Evolutionary conservation across 495 filamentous ascomycete species (phyloP), one percentile per base, ranked within the genome.

Genomic region (Saxophila tyrrhenica): DNA sequence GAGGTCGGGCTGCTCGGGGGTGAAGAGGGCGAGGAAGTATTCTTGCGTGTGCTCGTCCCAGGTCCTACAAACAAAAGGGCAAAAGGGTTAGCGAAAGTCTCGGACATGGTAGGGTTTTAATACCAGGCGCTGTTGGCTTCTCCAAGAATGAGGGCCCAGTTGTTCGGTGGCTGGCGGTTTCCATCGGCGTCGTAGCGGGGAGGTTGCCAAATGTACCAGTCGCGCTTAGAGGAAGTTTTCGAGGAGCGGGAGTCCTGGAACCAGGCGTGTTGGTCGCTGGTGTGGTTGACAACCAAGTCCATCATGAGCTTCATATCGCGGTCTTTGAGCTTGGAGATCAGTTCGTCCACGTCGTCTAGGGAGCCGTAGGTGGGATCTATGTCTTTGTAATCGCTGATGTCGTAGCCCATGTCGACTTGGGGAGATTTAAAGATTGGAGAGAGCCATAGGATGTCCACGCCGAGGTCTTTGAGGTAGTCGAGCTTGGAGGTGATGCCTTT

Each of bases 131-230:
- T 73, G 32, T 75, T 75, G 15, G 60, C 64, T 52, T 70, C 67
- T 11, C 75, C 77, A 25, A 81, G 77, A 22, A 74, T 70, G 53
- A 68, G 65, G 24, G 72, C 69, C 75, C 77, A 82, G 62, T 82
- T 82, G 51, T 78, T 82, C 0, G 79, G 79, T 0, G 78, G 79
- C n/a, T 64, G 62, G 3, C 74, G 71, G 2, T 69, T 71, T n/a
- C 79, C 78, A 23, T 73, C 56, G 1, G 60, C 58, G 51, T 78
- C 73, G 51, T 73, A 73, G 24, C 66, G 68, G 0, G 77, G 65
- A 10, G 71, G 69, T 51, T 72, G 71, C 78, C 78, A 82, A 61
- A 81, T 77, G 49, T 82, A 82, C 78, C 78, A 82, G 56, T 76
- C 71, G 9, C 77, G 73, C 46, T 81, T 80, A 9, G 76, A 60